Evolutionary conservation across 179 eudicot genomes (phyloP).

Genomic region (Actinidia chinensis): DNA sequence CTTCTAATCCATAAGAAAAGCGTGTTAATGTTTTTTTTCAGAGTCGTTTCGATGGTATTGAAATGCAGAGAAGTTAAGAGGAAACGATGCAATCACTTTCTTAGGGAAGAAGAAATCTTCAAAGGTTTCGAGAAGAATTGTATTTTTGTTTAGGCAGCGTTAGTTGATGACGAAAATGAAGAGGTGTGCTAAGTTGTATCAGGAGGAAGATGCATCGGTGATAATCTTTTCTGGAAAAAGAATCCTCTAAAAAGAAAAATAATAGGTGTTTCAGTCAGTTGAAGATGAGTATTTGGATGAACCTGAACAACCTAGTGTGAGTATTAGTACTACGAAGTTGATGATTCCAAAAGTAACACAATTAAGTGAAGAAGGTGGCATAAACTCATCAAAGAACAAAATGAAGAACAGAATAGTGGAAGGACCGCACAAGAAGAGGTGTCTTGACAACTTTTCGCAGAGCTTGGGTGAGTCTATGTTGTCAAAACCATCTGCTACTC

Average conservation of each 20-base stretch:
- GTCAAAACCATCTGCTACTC: conserved; percentile 37
- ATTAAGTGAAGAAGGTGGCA: conserved; percentile 27
- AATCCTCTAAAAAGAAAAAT: conserved; percentile 77
- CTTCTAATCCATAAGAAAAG: conserved; percentile 45
- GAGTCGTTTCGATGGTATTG: conserved; percentile 37
- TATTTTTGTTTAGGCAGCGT: conserved; percentile 38
- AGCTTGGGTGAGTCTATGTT: conserved; percentile 65
- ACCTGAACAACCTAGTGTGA: conserved; percentile 22
- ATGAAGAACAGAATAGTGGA: conserved; percentile 85
- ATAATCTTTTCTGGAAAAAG: conserved; percentile 74
- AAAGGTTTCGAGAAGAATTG: conserved; percentile 44
- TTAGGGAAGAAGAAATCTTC: conserved; percentile 54
- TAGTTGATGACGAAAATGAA: conserved; percentile 51
- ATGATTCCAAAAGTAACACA: conserved; percentile 30
- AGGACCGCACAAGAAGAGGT: conserved; percentile 83
- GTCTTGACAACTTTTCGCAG: conserved; percentile 73
- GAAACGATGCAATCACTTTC: conserved; percentile 35
- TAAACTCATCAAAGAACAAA: conserved; percentile 74
- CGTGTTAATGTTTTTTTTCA: conserved; percentile 31
- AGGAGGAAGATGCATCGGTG: conserved; percentile 45
- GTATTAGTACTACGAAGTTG: conserved; percentile 23
- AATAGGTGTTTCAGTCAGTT: conserved; percentile 28
- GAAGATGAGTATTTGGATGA: conserved; percentile 25
- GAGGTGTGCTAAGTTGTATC: no score
- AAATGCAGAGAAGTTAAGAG: conserved; percentile 26